phyloP scores from a whole-genome alignment of 208 protist genomes.

The Crithidia expoeki region DNA sequence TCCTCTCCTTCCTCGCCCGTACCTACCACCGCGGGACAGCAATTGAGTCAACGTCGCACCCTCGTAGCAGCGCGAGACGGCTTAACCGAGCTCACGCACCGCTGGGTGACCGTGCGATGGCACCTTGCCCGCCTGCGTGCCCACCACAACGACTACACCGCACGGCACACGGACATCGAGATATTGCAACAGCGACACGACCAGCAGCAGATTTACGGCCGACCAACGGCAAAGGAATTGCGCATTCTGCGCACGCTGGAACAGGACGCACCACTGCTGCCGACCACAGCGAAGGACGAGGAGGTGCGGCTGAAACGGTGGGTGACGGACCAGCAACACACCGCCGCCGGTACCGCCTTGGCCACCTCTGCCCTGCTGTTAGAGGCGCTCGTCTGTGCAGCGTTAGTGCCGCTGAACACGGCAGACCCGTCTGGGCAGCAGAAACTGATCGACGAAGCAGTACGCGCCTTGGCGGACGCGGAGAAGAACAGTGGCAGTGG shows the following conservation, averaged over 20 bases:
- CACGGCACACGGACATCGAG: constrained; percentile 63
- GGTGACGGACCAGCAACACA: constrained; percentile 35
- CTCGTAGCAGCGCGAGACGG: constrained; percentile 54
- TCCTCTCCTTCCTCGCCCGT: no score
- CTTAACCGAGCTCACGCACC: constrained; percentile 69
- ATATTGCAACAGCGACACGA: constrained; percentile 64
- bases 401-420: constrained; percentile 42
- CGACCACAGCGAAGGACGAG: constrained; percentile 53
- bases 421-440: constrained; percentile 39
- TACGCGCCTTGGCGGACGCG: constrained; percentile 43
- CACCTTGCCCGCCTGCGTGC: constrained; percentile 49
- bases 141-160: constrained; percentile 44
- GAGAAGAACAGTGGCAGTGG: not conserved
- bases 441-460: constrained; percentile 43
- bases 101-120: constrained; percentile 62
- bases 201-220: constrained; percentile 70
- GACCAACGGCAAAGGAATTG: constrained; percentile 67
- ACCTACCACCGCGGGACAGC: not conserved
- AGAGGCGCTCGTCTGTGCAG: constrained; percentile 61
- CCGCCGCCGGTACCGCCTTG: constrained; percentile 12
- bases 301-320: constrained; percentile 57
- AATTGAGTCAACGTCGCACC: not conserved
- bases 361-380: constrained; percentile 45
- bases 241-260: constrained; percentile 65
- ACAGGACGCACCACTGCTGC: constrained; percentile 53